Evolutionary conservation across 257 asterid genomes (phyloP).

Genomic region (Solanum megistacrolobum): DNA sequence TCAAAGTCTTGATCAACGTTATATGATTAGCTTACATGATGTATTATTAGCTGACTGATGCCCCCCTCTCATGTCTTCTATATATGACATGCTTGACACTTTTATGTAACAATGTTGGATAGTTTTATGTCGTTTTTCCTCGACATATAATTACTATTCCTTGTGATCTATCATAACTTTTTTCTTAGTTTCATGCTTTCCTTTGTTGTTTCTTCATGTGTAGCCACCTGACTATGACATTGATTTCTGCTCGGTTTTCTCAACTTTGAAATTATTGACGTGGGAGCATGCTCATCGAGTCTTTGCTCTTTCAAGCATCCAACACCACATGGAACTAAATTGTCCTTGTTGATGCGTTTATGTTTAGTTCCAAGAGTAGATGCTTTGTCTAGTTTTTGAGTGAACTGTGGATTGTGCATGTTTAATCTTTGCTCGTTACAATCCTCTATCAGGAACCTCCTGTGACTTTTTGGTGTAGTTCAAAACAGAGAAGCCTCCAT

Average conservation of each 20-base stretch:
- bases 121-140: neutral
- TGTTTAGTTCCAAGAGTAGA: neutral
- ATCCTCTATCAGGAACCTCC: neutral
- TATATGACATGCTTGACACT: neutral
- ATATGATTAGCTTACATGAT: neutral
- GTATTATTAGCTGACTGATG: neutral
- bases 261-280: neutral
- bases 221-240: neutral
- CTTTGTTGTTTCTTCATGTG: neutral
- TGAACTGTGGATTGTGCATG: neutral
- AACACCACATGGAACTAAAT: neutral
- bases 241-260: neutral
- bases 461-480: neutral
- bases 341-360: neutral
- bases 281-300: neutral
- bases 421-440: neutral
- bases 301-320: neutral
- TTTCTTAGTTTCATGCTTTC: neutral
- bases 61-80: neutral
- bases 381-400: neutral
- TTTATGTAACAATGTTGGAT: neutral
- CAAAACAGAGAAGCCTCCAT: neutral
- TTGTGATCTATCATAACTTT: neutral
- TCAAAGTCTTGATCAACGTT: neutral
- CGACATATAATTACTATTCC: neutral